Evolutionary conservation across 208 protist species (phyloP), one percentile per base, ranked within the genome.

Genomic region (Leishmania turanica): DNA sequence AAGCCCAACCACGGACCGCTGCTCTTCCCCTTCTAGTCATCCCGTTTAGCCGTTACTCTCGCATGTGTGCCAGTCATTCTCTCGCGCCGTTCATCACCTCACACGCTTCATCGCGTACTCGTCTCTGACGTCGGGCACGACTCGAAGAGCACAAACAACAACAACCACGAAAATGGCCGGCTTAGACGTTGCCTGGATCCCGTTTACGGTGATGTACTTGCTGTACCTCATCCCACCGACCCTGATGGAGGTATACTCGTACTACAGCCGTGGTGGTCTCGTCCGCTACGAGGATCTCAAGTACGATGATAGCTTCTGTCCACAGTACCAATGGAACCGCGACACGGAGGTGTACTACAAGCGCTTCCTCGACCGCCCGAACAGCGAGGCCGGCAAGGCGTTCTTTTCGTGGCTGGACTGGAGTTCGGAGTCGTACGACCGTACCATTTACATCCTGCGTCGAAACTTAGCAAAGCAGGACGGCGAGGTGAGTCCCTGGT

Each of bases 321-420:
- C 83, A 51, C 85, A 93, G 79, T 84, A 89, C 79, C 81, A 92
- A 49, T 95, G 90, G 89, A 87, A 87, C 77, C 79, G 80, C 47
- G 93, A 98, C 81, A 93, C 88, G 34, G 83, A 96, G 71, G 89
- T 92, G 17, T 98, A 98, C 85, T 92, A 87, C 74, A 98, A 98
- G 84, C 86, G 95, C n/a, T 98, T 95, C 62, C 90, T 93, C 58
- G 93, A 98, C 78, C 85, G 95, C 53, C 95, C 95, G 54, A 93
- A 80, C 17, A 96, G 91, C 83, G 93, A 98, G 79, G 93, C 92
- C 5, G 87, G 87, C 42, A 96, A 96, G 78, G 92, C 95, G 11
- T 98, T 96, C 81, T 98, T 94, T 73, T 90, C 92, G 40, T 97
- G 91, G 90, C 86, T 98, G 51, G 95, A 98, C 85, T 98, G 95